Percentiles rank a stretch among this genome's conserved stretches.
Evolutionary conservation across 352 stramenopile genomes (phyloP).

Genomic region (Phytopythium mirpurense): DNA sequence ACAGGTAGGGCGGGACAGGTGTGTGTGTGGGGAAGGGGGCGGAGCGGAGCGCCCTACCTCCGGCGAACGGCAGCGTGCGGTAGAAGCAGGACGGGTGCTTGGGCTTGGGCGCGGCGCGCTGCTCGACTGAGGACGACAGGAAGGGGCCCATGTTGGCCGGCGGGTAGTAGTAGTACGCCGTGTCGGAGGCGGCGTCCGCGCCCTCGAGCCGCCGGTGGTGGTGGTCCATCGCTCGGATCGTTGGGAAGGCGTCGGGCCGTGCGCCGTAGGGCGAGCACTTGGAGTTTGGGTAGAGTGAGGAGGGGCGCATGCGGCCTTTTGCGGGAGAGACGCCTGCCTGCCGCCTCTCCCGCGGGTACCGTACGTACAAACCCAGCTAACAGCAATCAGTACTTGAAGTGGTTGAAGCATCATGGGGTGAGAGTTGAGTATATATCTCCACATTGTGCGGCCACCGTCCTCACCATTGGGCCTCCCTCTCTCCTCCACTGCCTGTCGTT

Average conservation of each 20-base stretch:
- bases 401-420: not conserved
- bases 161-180: conserved; percentile 21
- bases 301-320: no score
- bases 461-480: no score
- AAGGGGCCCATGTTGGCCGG: conserved; percentile 22
- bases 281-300: not conserved
- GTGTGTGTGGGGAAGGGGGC: no score
- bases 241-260: no score
- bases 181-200: conserved; percentile 21
- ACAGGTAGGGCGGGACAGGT: not conserved
- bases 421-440: no score
- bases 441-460: no score
- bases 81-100: conserved; percentile 15
- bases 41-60: conserved; percentile 16
- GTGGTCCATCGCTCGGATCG: no score
- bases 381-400: not conserved
- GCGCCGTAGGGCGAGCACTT: not conserved
- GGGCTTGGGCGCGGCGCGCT: conserved; percentile 19
- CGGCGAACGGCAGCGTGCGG: conserved; percentile 18
- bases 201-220: no score
- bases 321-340: no score
- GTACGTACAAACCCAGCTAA: no score
- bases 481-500: no score
- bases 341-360: no score
- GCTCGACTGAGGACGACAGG: conserved; percentile 18